Conservation (phyloP, 2,329 filamentous ascomycete genomes). For the Achaetomium macrosporum region DNA sequence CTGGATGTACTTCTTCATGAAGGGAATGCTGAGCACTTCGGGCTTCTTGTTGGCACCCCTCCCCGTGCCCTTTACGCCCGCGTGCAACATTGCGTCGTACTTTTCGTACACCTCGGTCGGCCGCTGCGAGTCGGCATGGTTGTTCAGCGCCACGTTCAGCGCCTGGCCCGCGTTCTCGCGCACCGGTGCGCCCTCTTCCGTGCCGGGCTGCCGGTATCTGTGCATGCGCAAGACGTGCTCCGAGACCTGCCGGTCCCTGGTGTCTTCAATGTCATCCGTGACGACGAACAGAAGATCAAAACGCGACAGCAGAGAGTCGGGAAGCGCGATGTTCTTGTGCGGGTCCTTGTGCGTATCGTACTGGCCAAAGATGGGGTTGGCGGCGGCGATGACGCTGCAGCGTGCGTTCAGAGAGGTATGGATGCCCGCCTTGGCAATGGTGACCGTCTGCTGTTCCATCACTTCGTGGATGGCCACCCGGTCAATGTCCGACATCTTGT, state of each 20-base stretch:
- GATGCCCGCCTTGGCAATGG: slow-evolving; percentile 96
- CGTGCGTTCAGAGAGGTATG: slow-evolving; percentile 95
- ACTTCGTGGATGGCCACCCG: slow-evolving; percentile 99
- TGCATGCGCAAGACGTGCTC: slow-evolving; percentile 98
- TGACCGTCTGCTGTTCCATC: slow-evolving; percentile 99
- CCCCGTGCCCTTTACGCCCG: slow-evolving; percentile 72
- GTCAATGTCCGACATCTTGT: slow-evolving; percentile 99
- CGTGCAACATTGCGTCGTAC: slow-evolving; percentile 91
- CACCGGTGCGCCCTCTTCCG: slow-evolving; percentile 89
- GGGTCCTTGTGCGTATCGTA: slow-evolving; percentile 98
- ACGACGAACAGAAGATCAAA: slow-evolving; percentile 98
- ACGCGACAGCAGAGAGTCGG: slow-evolving; percentile 93
- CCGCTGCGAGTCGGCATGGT: slow-evolving; percentile 63
- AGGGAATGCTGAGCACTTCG: slow-evolving; percentile 90
- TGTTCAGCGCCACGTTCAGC: slow-evolving; percentile 80
- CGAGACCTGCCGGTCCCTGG: slow-evolving; percentile 81
- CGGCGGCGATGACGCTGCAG: slow-evolving; percentile 92
- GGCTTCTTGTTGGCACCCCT: slow-evolving; percentile 69
- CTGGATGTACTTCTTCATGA: slow-evolving; percentile 99
- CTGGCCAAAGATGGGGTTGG: slow-evolving; percentile 96
- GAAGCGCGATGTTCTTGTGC: slow-evolving; percentile 95
- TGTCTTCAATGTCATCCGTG: slow-evolving; percentile 96
- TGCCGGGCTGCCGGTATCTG: slow-evolving; percentile 84
- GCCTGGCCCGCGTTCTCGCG: slow-evolving; percentile 80
- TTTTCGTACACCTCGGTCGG: slow-evolving; percentile 93